Percentiles rank a stretch among this genome's conserved stretches.
These are phyloP conservation scores for Botrytis hyacinthi DNA, from an alignment of 2,329 filamentous ascomycete species.

Conservation along the genomic window DNA sequence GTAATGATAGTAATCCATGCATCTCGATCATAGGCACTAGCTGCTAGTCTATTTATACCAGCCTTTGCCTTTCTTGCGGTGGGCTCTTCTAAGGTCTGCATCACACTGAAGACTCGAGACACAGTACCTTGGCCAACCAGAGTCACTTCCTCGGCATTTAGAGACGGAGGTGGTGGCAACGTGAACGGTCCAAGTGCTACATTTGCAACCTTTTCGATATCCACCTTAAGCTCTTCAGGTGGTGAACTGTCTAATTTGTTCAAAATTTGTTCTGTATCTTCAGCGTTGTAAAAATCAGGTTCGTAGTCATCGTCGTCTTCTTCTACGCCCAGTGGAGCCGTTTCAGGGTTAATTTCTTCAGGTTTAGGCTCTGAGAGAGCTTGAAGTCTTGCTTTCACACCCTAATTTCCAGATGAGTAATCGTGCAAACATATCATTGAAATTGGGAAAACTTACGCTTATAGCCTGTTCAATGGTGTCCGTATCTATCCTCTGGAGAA, in stretches of 20 bases:
- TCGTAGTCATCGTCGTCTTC: slow-evolving; percentile 93
- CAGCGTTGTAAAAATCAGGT: slow-evolving; percentile 71
- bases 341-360: slow-evolving; percentile 52
- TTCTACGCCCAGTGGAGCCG: slow-evolving; percentile 61
- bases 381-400: slow-evolving; percentile 49
- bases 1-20: slow-evolving; percentile 89
- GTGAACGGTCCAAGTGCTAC: slow-evolving; percentile 69
- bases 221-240: slow-evolving; percentile 49
- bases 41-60: slow-evolving; percentile 81
- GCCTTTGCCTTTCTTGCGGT: slow-evolving; percentile 58
- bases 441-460: slow-evolving; percentile 51
- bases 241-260: slow-evolving; percentile 73
- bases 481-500: slow-evolving; percentile 70
- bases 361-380: slow-evolving; percentile 37
- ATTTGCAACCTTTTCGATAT: slow-evolving; percentile 43
- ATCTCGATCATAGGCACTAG: slow-evolving; percentile 79
- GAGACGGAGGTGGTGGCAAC: slow-evolving; percentile 70
- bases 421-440: slow-evolving; percentile 13
- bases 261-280: slow-evolving; percentile 73
- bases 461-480: slow-evolving; percentile 70
- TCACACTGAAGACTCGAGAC: slow-evolving; percentile 73
- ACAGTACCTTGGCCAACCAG: slow-evolving; percentile 74
- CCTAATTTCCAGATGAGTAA: slow-evolving; percentile 38
- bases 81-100: slow-evolving; percentile 69
- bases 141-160: slow-evolving; percentile 70